Evolutionary conservation across 2,329 filamentous ascomycete genomes (phyloP).

Genomic region (Coniella vitis): DNA sequence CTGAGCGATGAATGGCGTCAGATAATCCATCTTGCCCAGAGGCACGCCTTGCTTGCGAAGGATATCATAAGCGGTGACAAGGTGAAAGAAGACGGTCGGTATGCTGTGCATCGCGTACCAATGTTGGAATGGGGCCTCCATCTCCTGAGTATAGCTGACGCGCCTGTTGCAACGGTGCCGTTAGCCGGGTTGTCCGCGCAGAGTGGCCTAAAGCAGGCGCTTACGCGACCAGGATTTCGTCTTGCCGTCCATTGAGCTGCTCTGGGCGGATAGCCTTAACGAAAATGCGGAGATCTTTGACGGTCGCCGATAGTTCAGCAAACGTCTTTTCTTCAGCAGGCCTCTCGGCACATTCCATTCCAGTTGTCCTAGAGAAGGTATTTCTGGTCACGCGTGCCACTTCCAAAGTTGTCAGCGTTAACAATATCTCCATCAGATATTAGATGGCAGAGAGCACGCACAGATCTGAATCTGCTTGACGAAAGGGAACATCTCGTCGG

Average conservation of each 20-base stretch:
- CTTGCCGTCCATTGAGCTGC: constrained; percentile 22
- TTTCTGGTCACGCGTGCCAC: constrained; percentile 25
- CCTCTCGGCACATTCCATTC: constrained; percentile 19
- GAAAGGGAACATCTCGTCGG: constrained; percentile 30
- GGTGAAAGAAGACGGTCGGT: constrained; percentile 57
- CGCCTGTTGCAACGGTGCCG: too few species aligned
- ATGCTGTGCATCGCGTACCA: constrained; percentile 40
- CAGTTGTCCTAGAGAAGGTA: constrained; percentile 23
- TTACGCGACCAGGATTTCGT: constrained; percentile 21
- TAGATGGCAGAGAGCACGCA: neutral
- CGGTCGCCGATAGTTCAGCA: constrained; percentile 24
- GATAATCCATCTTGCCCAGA: constrained; percentile 50
- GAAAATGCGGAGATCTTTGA: constrained; percentile 25
- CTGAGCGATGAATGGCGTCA: constrained; percentile 21
- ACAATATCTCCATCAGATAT: neutral
- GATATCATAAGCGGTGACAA: constrained; percentile 49
- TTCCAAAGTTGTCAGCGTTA: neutral
- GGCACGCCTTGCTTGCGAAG: constrained; percentile 49
- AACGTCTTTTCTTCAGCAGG: constrained; percentile 27
- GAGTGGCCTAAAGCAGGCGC: constrained; percentile 4
- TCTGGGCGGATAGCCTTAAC: constrained; percentile 23
- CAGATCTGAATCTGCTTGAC: constrained; percentile 27
- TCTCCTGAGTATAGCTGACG: too few species aligned
- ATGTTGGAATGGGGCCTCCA: constrained; percentile 21
- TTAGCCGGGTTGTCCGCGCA: too few species aligned